phyloP scores from a whole-genome alignment of 164 flowering plant genomes.

The Cinnamomum chago region DNA sequence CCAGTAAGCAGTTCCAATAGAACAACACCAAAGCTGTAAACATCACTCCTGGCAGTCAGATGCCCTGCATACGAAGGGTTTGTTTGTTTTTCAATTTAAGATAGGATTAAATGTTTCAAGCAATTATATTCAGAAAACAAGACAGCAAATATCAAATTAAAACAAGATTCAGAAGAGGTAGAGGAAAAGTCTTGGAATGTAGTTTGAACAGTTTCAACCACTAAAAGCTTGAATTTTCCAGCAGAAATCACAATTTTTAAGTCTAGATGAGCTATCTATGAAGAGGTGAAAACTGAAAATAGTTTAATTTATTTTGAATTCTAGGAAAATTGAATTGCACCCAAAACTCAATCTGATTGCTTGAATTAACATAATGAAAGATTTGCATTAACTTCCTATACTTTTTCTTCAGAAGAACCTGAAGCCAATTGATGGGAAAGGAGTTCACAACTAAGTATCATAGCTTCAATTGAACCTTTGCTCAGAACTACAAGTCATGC shows the following conservation, averaged over 20 bases:
- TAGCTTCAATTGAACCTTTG: no score
- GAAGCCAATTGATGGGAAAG: neutral
- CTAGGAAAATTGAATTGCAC: neutral
- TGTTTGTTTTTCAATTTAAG: no score
- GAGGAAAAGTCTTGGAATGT: neutral
- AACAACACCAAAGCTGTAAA: slow-evolving; percentile 83
- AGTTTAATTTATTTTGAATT: no score
- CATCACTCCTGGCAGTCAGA: slow-evolving; percentile 72
- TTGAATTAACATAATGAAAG: no score
- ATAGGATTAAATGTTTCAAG: no score
- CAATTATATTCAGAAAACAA: no score
- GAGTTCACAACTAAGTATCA: neutral
- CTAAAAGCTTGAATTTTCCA: neutral
- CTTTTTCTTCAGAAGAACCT: neutral
- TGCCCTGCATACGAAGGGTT: slow-evolving; percentile 44
- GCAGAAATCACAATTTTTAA: neutral
- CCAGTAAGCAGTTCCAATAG: slow-evolving; percentile 85
- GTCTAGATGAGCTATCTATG: neutral
- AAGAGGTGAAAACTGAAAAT: neutral
- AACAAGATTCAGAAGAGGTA: neutral
- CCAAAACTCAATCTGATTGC: neutral
- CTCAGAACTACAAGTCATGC: neutral
- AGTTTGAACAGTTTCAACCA: neutral
- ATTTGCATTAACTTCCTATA: no score
- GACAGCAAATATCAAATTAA: no score